Evolutionary conservation across 768 basidiomycete species (phyloP), one percentile per base, ranked within the genome.

Genomic region (Rhizopogon vinicolor): DNA sequence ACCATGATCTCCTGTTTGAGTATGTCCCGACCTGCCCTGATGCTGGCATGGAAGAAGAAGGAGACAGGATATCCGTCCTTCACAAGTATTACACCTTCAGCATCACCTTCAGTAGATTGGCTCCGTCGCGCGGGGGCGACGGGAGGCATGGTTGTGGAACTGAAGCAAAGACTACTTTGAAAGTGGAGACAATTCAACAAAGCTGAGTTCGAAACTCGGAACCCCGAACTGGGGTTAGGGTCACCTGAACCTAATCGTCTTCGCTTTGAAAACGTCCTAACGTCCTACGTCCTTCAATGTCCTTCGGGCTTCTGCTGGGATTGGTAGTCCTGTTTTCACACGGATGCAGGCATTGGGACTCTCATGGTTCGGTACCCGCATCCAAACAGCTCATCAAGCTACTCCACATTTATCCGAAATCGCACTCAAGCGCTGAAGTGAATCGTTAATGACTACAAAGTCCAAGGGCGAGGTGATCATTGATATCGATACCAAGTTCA

Each of bases 191-290:
- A 25, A 44, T 33, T 25, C 7, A n/a, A 39, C 14, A 28, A 40
- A 43, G n/a, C 7, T 42, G 22, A 42, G 40, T 45, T 18, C 41
- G 39, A 57, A 69, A 56, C 55, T 68, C 65, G 33, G 45, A 66
- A 66, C 66, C 66, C 68, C 58, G 68, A 58, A 55, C 37, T 52
- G 13, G 43, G 68, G 68, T 67, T 67, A 67, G 63, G 66, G 66
- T 67, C 62, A 16, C 0, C 14, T 13, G 18, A 10, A 44, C 43
- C 43, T 44, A 33, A 5, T 5, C 25, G 9, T 9, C 31, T 33
- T 33, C 31, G 7, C 31, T 33, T 33, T 31, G 31, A 25, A 25
- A 22, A 22, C n/a, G n/a, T n/a, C n/a, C n/a, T n/a, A n/a, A 22
- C 22, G 22, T n/a, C n/a, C n/a, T n/a, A 25, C 22, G 22, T 25